A percentile compares a stretch with the other conserved stretches of the same genome.
phyloP scores from a whole-genome alignment of 1,284 basidiomycete species.

The Porogramme epimiltina region DNA sequence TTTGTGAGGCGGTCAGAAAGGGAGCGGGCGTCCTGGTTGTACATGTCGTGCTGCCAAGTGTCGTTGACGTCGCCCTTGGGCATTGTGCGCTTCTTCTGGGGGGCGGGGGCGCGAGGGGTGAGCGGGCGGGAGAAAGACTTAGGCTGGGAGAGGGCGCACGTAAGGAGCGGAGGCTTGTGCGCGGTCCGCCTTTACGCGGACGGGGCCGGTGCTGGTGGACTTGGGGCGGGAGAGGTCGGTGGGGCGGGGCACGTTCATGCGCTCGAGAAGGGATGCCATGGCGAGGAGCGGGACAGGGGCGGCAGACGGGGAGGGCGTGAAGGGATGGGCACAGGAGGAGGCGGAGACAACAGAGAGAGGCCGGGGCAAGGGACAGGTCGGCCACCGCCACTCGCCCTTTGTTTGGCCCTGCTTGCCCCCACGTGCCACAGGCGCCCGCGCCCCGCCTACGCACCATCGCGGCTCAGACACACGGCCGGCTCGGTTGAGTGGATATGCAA shows the following conservation, averaged over 20 bases:
- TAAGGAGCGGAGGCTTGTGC: conserved; percentile 55
- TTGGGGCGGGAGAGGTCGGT: conserved; percentile 42
- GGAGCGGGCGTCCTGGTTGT: conserved; percentile 45
- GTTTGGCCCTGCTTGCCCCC: conserved; percentile 8
- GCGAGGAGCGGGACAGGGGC: neutral
- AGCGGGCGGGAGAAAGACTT: conserved; percentile 16
- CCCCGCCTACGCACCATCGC: no score
- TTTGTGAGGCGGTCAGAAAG: conserved; percentile 61
- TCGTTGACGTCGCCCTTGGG: conserved; percentile 70
- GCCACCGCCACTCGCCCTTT: conserved; percentile 12
- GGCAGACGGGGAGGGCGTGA: neutral
- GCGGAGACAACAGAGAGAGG: conserved; percentile 3
- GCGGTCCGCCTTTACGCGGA: conserved; percentile 57
- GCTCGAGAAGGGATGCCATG: conserved; percentile 66
- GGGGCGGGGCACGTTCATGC: conserved; percentile 30
- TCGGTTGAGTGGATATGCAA: no score
- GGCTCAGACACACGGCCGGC: no score
- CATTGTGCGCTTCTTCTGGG: conserved; percentile 46
- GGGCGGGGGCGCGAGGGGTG: conserved; percentile 11
- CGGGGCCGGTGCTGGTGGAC: conserved; percentile 48
- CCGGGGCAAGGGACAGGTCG: neutral
- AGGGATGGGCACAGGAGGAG: neutral
- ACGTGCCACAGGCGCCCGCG: neutral
- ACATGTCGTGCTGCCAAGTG: conserved; percentile 76
- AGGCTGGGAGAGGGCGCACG: conserved; percentile 52